Evolutionary conservation across 106 monocot species (phyloP), one percentile per base, ranked within the genome.

Genomic region (Alisma plantagoaquatica): DNA sequence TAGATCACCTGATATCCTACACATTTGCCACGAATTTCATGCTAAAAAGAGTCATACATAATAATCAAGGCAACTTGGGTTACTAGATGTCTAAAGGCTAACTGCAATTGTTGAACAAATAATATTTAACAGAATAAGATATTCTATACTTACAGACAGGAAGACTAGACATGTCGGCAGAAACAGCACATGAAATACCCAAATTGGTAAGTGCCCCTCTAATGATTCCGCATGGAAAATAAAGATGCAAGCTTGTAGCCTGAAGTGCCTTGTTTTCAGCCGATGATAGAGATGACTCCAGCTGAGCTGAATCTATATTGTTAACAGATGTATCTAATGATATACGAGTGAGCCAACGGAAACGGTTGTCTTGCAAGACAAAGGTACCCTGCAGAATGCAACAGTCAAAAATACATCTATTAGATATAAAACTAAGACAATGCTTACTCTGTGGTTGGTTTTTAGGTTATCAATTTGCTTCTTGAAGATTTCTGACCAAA

Each of bases 381-480:
- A 79, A 98, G 0, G 98, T 98, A 23, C 98, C 98, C 98, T 98
- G 53, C 42, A 68, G 31, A 27, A 68, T 56, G 1, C 23, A 4
- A 24, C 6, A 6, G 14, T 14, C 35, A 6, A 6, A 6, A 38
- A 38, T 14, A 7, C 6, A 38, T 6, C 35, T 7, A 38, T 38
- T 14, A 38, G 9, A 38, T 7, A 38, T 38, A 19, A 43, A 58
- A 43, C 33, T 20, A 21, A 42, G 11, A 7, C 2, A 3, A 15
- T 25, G 49, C 45, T 73, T 60, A 86, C 98, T 64, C 79, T 67
- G 61, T 90, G 89, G 75, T 98, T 98, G 27, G 96, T 98, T 56
- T 89, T 98, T 42, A 98, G 65, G 61, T 98, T 98, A 54, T 98
- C 96, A 33, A 98, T 90, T 58, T 90, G 98, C 56, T 98, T 98